phyloP scores from a whole-genome alignment of 805 yeast species.

The Myxozyma melibiosi region DNA sequence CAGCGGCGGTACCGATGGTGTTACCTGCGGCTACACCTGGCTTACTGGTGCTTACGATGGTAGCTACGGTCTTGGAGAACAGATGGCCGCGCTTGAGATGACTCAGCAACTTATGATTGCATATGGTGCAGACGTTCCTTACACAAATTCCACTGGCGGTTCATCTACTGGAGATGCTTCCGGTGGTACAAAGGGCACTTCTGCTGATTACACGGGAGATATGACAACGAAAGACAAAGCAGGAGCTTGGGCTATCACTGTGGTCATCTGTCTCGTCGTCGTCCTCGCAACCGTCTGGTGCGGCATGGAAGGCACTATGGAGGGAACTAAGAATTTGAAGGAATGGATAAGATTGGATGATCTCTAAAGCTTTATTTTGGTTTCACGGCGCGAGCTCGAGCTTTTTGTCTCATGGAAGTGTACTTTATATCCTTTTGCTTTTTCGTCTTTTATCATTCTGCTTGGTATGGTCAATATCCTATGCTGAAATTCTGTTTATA shows the following conservation, averaged over 20 bases:
- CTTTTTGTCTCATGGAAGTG: neutral
- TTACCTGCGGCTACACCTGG: conserved; percentile 85
- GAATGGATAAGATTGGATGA: conserved; percentile 29
- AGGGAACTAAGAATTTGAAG: conserved; percentile 14
- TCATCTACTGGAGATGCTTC: conserved; percentile 65
- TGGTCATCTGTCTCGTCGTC: conserved; percentile 61
- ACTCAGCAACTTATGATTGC: conserved; percentile 51
- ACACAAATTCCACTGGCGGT: conserved; percentile 66
- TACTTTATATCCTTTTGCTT: neutral
- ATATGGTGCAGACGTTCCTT: conserved; percentile 55
- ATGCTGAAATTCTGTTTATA: no score
- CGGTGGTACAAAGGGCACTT: conserved; percentile 56
- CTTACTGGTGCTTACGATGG: conserved; percentile 61
- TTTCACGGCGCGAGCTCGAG: no score
- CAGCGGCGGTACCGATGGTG: conserved; percentile 76
- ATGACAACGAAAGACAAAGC: conserved; percentile 70
- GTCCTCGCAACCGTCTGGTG: conserved; percentile 73
- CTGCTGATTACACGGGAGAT: conserved; percentile 22
- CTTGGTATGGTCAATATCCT: no score
- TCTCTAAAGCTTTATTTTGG: neutral
- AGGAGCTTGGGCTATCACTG: conserved; percentile 90
- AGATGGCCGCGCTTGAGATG: conserved; percentile 73
- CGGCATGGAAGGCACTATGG: conserved; percentile 41
- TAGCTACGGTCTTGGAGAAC: conserved; percentile 79
- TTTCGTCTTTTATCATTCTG: neutral